Percentiles rank a stretch among this genome's conserved stretches.
Conservation (phyloP, 441 rosid species). For the Populus hybrid region DNA sequence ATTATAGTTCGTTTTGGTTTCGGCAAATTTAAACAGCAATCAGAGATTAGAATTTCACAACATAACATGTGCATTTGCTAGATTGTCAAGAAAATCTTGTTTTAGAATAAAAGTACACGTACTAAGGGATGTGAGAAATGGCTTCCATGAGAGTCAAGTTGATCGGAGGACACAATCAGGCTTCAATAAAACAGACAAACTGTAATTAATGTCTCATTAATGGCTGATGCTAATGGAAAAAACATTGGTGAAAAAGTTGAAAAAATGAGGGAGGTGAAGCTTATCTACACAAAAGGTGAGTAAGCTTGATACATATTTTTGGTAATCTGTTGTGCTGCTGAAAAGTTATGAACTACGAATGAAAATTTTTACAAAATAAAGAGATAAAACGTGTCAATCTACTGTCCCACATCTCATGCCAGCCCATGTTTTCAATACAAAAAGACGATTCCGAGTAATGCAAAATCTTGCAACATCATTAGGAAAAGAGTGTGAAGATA, state of each 20-base stretch:
- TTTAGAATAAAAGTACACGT: background rate
- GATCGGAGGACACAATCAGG: background rate
- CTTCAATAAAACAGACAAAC: background rate
- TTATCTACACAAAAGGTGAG: background rate
- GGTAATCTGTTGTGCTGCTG: background rate
- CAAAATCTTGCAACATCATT: background rate
- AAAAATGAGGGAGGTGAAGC: background rate
- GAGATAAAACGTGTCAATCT: background rate
- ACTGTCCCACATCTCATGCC: background rate
- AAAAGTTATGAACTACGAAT: background rate
- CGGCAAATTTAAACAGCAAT: background rate
- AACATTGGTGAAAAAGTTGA: background rate
- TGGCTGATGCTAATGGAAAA: constrained; percentile 1
- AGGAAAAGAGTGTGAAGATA: background rate
- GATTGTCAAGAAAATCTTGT: background rate
- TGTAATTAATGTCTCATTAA: background rate
- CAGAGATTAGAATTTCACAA: constrained; percentile 1
- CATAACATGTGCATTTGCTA: background rate
- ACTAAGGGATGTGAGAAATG: background rate
- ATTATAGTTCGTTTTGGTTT: background rate
- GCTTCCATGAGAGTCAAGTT: background rate
- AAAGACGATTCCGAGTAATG: background rate
- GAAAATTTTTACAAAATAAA: background rate
- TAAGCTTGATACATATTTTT: background rate
- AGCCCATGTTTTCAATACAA: background rate